Evolutionary conservation across 2,329 filamentous ascomycete genomes (phyloP).

Genomic region (Cladophialophora bantiana): DNA sequence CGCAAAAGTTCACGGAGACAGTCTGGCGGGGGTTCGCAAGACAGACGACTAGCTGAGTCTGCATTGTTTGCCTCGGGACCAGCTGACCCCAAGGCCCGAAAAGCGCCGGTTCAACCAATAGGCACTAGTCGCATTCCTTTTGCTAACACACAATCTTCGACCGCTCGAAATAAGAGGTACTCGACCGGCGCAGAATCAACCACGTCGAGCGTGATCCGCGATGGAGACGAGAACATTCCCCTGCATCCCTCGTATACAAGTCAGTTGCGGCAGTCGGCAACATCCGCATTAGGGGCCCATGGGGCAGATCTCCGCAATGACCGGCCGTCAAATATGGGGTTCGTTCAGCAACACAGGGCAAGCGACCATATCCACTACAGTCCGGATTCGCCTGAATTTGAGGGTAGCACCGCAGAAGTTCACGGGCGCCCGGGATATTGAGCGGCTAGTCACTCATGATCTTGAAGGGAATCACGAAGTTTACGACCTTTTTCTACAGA

Average conservation of each 20-base stretch:
- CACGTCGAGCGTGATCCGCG: slow-evolving; percentile 47
- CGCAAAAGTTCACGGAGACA: slow-evolving; percentile 75
- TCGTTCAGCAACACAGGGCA: slow-evolving; percentile 57
- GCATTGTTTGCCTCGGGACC: slow-evolving; percentile 28
- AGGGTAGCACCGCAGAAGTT: slow-evolving; percentile 37
- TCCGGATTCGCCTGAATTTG: slow-evolving; percentile 42
- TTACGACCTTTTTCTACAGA: slow-evolving; percentile 14
- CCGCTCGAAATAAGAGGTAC: slow-evolving; percentile 29
- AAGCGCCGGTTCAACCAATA: slow-evolving; percentile 34
- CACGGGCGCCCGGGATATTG: slow-evolving; percentile 28
- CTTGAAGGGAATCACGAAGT: slow-evolving; percentile 12
- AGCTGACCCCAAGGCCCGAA: slow-evolving; percentile 17
- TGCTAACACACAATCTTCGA: slow-evolving; percentile 36
- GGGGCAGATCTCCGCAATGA: slow-evolving; percentile 47
- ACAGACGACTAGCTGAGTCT: slow-evolving; percentile 30
- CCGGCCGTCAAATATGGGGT: slow-evolving; percentile 59
- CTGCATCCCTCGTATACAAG: slow-evolving; percentile 36
- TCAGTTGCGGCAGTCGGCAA: slow-evolving; percentile 42
- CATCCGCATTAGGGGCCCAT: slow-evolving; percentile 43
- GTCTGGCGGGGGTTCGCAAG: slow-evolving; percentile 46
- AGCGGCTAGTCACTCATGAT: background rate
- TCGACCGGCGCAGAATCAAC: slow-evolving; percentile 44
- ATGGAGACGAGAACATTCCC: slow-evolving; percentile 40
- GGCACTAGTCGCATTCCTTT: slow-evolving; percentile 52
- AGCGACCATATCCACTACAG: slow-evolving; percentile 57